Base-by-base conservation (phyloP, 805 yeast species). In the Candida silvatica region DNA sequence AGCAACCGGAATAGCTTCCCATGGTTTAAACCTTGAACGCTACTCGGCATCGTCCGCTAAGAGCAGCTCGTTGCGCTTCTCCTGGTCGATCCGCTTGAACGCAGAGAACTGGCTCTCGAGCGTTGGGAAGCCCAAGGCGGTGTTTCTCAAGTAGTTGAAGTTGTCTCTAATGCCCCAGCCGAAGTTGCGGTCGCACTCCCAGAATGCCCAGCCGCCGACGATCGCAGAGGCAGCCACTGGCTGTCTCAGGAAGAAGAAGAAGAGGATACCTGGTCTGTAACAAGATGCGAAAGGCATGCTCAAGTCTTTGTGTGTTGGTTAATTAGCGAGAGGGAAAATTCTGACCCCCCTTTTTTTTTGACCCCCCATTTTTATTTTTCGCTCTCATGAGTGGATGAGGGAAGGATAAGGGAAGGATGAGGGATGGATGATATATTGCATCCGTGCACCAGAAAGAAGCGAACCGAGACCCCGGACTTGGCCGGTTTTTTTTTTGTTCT, bases 201-300 rank as follows among this genome's bases (percentile, higher is more conserved):
- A 60, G 32, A 58, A 47, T 9, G 49, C 47, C 49, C 52, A 58
- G n/a, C 51, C 41, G 3, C 58, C 54, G 8, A 49, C 51, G 15
- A 60, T 32, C 14, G 52, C 34, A 3, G 50, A 44, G 11, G 64
- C 64, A 11, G 62, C 63, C 8, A 60, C 50, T 3, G 65, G 65
- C 37, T 60, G 63, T 41, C 62, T 53, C 27, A 56, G 37, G 29
- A 58, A 48, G 40, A 59, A 60, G 46, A 60, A 60, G 25, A 56
- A 46, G 18, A 59, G 46, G 27, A 54, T 49, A 7, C 64, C 56
- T 15, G 65, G 65, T 51, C 65, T 58, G 38, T 54, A 55, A 11
- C 59, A 46, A 17, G 54, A 43, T 38, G 52, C 43, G 27, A 44
- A 45, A 28, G 49, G 46, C 49, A 45, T 45, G 7, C 14, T 26